phyloP scores from a whole-genome alignment of 2,329 filamentous ascomycete species.

The Macrophomina tecta region DNA sequence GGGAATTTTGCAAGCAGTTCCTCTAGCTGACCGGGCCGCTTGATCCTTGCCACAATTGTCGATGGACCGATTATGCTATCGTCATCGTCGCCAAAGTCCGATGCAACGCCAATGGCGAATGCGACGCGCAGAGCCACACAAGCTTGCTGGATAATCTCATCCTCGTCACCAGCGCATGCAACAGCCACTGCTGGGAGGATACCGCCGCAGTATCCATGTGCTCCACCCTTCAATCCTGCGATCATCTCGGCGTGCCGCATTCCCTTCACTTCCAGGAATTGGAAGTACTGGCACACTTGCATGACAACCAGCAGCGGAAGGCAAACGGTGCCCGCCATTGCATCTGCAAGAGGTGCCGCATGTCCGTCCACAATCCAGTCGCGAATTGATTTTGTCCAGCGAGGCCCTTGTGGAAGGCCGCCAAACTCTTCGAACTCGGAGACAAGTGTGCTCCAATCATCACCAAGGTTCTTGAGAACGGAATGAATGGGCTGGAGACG shows the following conservation, averaged over 20 bases:
- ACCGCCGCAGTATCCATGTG: constrained; percentile 32
- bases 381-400: constrained; percentile 26
- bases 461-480: neutral
- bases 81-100: constrained; percentile 32
- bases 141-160: constrained; percentile 30
- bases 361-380: constrained; percentile 32
- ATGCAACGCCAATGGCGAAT: constrained; percentile 30
- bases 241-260: constrained; percentile 31
- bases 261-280: constrained; percentile 30
- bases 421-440: neutral
- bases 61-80: constrained; percentile 30
- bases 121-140: constrained; percentile 30
- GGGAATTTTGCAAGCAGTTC: constrained; percentile 20
- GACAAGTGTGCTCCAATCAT: neutral
- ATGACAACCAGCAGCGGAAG: constrained; percentile 34
- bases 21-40: constrained; percentile 30
- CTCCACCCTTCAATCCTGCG: constrained; percentile 30
- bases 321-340: constrained; percentile 31
- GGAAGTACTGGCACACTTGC: constrained; percentile 36
- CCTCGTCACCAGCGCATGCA: constrained; percentile 32
- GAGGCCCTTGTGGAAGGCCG: neutral
- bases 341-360: constrained; percentile 31
- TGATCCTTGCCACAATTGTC: constrained; percentile 34
- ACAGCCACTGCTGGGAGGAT: constrained; percentile 30
- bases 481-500: neutral